Conservation (phyloP, 176 grass and related monocot genomes). For the Paspalum vaginatum region DNA sequence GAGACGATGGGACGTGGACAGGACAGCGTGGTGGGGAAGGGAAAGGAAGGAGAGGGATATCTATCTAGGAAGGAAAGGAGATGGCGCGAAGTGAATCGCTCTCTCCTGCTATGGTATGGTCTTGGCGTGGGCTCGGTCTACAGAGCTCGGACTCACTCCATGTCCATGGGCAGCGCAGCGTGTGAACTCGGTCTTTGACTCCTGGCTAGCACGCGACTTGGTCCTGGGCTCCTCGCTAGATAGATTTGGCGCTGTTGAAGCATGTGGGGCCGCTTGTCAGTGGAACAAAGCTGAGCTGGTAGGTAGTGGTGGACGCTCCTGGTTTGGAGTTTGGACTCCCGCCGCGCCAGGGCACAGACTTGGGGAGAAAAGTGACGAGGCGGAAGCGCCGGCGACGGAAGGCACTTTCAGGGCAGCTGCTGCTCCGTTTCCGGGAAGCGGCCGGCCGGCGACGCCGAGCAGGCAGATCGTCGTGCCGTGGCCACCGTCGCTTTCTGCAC, state of each 20-base stretch:
- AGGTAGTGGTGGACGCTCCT: too few species aligned
- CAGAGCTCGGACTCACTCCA: background rate
- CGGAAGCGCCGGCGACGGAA: background rate
- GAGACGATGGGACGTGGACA: slow-evolving; percentile 13
- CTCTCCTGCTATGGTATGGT: background rate
- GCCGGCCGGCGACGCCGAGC: background rate
- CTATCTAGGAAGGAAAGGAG: background rate
- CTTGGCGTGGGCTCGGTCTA: background rate
- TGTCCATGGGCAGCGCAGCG: background rate
- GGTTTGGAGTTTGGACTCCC: background rate
- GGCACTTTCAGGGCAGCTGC: background rate
- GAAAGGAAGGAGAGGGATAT: background rate
- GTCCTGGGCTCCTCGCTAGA: background rate
- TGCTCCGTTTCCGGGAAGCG: slow-evolving; percentile 30
- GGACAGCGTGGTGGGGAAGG: background rate
- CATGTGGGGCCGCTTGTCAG: too few species aligned
- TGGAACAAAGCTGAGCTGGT: too few species aligned
- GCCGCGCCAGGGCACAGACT: background rate
- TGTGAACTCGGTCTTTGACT: background rate
- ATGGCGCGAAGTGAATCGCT: background rate
- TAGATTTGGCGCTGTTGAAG: too few species aligned
- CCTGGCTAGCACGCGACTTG: background rate
- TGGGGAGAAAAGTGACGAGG: background rate
- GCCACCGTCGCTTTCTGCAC: background rate
- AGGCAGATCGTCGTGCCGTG: background rate